Base-by-base conservation (phyloP, 192 early-diverging fungal species). In the Fimicolochytrium jonesii region DNA sequence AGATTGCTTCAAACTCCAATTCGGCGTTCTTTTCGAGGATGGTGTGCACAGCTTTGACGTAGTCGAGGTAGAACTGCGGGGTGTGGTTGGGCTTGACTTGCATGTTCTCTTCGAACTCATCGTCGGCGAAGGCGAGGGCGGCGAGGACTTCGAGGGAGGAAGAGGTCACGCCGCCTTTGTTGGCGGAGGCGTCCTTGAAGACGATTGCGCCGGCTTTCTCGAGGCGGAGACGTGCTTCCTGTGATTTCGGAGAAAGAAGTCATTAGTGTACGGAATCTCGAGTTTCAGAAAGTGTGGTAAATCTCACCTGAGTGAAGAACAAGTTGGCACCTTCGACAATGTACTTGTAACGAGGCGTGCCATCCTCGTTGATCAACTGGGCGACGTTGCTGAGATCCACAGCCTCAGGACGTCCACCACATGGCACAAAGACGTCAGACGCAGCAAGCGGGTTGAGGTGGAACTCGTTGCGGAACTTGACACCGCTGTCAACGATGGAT, bases 131-230 rank as follows among this genome's bases (percentile, higher is more conserved):
- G 5, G 95, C 81, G 69, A 98, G 83, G 22, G 95, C 95, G 59
- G 95, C 95, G 56, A 98, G 78, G 4, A 98, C 95, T 73, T 98
- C 95, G 17, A 98, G 85, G 11, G 94, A 97, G 3, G 93, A 95
- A 29, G 94, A 98, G 0, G 95, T 98, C 28, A 98, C 95, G 76
- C 95, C 95, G 57, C 95, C 95, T 83, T 98, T 98, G 83, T 98
- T 98, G 69, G 95, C 94, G 13, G 95, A 98, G 22, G 95, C 92
- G 69, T 98, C 95, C 83, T 98, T 98, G 85, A 94, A 97, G 55
- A 97, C 83, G 43, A 95, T 83, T 47, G 87, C 88, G 51, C 95
- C 95, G 46, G 90, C 88, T 78, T 93, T 91, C 69, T 98, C 95
- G 13, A 98, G 83, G 22, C 90, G 87, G 43, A 98, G 85, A 77